Base-by-base conservation (phyloP, 2,329 filamentous ascomycete genomes). In the Pseudocercospora macadamiae region DNA sequence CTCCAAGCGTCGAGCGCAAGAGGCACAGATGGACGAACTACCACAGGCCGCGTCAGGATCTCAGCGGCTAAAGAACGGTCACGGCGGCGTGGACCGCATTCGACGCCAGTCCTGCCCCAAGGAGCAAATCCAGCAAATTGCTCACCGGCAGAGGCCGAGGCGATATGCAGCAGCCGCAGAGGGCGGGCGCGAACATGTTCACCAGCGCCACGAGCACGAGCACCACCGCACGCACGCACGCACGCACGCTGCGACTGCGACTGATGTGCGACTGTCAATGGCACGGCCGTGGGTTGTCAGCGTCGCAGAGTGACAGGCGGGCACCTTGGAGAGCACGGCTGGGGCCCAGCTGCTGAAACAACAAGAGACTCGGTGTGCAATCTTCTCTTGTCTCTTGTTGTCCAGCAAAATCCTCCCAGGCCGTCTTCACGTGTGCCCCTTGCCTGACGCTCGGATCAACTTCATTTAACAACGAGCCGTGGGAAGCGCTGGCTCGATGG, bases 401-500 rank as follows among this genome's bases (percentile, higher is more conserved):
- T 42, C 52, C 55, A 55, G 55, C 52, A 44, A 10, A 53, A 57
- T 45, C 18, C 52, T 51, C 36, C 19, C n/a, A 52, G 21, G 48
- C 37, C 51, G 37, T 49, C 49, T 51, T 57, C 62, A 59, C 57
- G 51, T 54, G 55, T 52, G 45, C 54, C 62, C 62, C 62, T 64
- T 58, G 62, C 57, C 42, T 28, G 12, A 49, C 47, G 66, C 67
- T 65, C 60, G 32, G 64, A 61, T 59, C 67, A 66, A 37, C 61
- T 59, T 68, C 64, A 69, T 69, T 68, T 68, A 34, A 51, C 58
- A 25, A 54, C 47, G 14, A 49, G 32, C 48, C 44, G 36, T 62
- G 54, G 42, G 59, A 59, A 52, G 55, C 63, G 59, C 61, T 62
- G 42, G 44, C 45, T 39, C 39, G 49, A 39, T 28, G 54, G 42